A percentile compares a stretch with the other conserved stretches of the same genome.
These are phyloP conservation scores for Cryphonectria radicalis DNA, from an alignment of 2,329 filamentous ascomycete genomes.

Conservation along the genomic window DNA sequence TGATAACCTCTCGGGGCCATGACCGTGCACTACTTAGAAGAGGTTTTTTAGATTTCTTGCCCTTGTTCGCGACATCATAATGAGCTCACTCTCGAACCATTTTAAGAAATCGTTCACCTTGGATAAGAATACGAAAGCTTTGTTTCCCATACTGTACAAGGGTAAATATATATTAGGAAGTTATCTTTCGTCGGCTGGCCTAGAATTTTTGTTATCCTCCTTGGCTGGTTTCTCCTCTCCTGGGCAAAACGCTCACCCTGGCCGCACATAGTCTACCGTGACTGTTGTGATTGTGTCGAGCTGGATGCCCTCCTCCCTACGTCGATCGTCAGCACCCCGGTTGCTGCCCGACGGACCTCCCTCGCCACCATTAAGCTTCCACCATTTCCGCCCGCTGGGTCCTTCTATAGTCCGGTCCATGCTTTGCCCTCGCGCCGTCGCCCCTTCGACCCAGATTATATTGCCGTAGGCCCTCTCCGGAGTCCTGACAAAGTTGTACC, in stretches of 20 bases:
- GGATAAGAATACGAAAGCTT: background rate
- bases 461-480: constrained; percentile 47
- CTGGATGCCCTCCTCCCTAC: constrained; percentile 31
- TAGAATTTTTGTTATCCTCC: background rate
- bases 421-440: constrained; percentile 1
- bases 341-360: constrained; percentile 1
- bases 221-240: background rate
- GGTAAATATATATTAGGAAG: background rate
- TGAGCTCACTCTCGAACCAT: background rate
- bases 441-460: constrained; percentile 42
- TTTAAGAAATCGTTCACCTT: background rate
- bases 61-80: background rate
- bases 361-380: constrained; percentile 20
- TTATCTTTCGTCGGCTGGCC: background rate
- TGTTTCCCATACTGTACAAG: background rate
- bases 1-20: background rate
- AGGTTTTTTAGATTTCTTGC: background rate
- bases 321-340: background rate
- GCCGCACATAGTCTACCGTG: constrained; percentile 34
- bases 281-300: constrained; percentile 40
- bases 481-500: constrained; percentile 55
- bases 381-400: constrained; percentile 19
- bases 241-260: background rate
- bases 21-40: background rate
- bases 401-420: constrained; percentile 4